Conservation (phyloP, 495 filamentous ascomycete species). For the Usnea hakonensis region DNA sequence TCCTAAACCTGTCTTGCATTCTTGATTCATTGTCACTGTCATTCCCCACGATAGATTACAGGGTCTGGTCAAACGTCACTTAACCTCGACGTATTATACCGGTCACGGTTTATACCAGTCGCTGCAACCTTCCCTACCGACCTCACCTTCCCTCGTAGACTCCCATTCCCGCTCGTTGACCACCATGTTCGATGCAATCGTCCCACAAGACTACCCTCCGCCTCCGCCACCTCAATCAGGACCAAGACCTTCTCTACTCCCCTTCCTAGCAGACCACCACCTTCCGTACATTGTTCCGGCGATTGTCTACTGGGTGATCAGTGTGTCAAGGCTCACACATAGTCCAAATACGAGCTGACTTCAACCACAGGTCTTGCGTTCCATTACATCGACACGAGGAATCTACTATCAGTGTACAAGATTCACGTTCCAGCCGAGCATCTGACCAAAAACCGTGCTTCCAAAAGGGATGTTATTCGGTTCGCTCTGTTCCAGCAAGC, state of each 20-base stretch:
- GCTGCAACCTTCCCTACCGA: not conserved
- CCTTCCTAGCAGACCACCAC: constrained; percentile 18
- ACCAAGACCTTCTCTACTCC: constrained; percentile 5
- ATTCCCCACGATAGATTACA: no score
- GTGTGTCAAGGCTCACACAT: not conserved
- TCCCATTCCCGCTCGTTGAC: not conserved
- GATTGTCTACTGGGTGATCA: constrained; percentile 17
- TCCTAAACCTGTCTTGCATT: no score
- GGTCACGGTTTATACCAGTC: no score
- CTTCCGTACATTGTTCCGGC: constrained; percentile 19
- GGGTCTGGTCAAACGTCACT: no score
- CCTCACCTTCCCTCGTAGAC: not conserved
- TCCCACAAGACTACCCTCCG: not conserved
- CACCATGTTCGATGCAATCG: not conserved
- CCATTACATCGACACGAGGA: constrained; percentile 74
- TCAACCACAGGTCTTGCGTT: constrained; percentile 48
- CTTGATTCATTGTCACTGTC: no score
- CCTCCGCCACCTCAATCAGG: not conserved
- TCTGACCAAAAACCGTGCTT: constrained; percentile 74
- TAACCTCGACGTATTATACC: no score
- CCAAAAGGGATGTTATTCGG: constrained; percentile 71
- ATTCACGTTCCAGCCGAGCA: constrained; percentile 91
- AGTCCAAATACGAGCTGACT: not conserved
- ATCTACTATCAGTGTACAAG: constrained; percentile 78
- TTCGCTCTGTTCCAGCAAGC: constrained; percentile 72